Conservation (phyloP, 331 rosid genomes). For the Rhamnella rubrinervis region DNA sequence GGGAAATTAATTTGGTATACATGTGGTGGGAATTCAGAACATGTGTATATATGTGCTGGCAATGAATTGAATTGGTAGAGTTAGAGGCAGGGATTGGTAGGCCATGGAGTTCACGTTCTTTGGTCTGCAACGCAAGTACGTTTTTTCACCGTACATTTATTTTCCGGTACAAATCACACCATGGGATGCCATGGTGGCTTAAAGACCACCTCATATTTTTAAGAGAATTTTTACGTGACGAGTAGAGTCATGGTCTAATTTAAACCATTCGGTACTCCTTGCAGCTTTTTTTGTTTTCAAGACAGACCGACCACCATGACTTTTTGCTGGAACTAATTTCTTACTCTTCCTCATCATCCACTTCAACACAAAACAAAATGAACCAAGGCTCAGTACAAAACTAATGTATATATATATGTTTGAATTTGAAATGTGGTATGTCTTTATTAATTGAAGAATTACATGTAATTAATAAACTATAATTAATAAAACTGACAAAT, state of each 20-base stretch:
- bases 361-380: too few relatives aligned
- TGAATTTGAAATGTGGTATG: too few relatives aligned
- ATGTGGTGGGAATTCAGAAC: too few relatives aligned
- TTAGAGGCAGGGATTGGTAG: neutral
- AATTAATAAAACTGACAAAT: too few relatives aligned
- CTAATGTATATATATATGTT: too few relatives aligned
- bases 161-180: neutral
- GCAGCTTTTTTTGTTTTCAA: neutral
- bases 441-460: too few relatives aligned
- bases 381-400: too few relatives aligned
- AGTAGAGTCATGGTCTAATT: neutral
- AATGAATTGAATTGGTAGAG: neutral
- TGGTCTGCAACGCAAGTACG: conserved; percentile 11
- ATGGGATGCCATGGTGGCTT: conserved; percentile 22
- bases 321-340: too few relatives aligned
- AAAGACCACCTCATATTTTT: conserved; percentile 9
- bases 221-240: neutral
- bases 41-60: conserved; percentile 1
- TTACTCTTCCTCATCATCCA: too few relatives aligned
- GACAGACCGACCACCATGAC: too few relatives aligned
- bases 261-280: neutral
- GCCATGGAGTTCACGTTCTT: conserved; percentile 25
- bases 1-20: too few relatives aligned
- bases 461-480: too few relatives aligned
- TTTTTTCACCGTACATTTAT: neutral